Conservation (phyloP, 140 eudicot species). For the Senecio squalidus region DNA sequence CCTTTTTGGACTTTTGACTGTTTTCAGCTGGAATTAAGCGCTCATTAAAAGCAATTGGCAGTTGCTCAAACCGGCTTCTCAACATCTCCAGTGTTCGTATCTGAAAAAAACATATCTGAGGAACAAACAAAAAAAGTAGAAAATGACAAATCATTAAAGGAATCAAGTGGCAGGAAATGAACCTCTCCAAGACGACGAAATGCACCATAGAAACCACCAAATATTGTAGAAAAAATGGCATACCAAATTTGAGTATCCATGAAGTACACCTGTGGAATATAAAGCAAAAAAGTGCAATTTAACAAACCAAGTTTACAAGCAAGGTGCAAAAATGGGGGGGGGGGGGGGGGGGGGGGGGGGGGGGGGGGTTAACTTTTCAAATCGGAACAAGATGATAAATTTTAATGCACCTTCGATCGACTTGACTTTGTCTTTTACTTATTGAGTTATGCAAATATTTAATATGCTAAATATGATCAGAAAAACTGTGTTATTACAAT, state of each 20-base stretch:
- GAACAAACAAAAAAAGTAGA: background rate
- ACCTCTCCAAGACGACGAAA: slow-evolving; percentile 96
- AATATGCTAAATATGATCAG: background rate
- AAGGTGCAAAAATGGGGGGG: background rate
- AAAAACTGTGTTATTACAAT: background rate
- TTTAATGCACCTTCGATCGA: background rate
- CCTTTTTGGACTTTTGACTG: slow-evolving; percentile 60
- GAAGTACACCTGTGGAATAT: slow-evolving; percentile 68
- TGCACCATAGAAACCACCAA: slow-evolving; percentile 93
- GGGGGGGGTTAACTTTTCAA: no score
- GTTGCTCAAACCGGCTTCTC: slow-evolving; percentile 71
- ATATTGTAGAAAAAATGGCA: slow-evolving; percentile 86
- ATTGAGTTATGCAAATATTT: background rate
- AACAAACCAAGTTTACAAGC: background rate
- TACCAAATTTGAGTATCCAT: slow-evolving; percentile 98
- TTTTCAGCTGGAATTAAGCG: slow-evolving; percentile 64
- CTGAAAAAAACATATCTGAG: slow-evolving; percentile 29
- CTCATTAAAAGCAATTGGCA: slow-evolving; percentile 76
- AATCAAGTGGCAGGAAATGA: background rate
- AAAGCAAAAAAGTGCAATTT: slow-evolving; percentile 8
- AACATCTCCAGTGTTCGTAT: slow-evolving; percentile 81
- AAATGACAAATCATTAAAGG: background rate
- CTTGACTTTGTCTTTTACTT: background rate
- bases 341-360: background rate
- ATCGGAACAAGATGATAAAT: background rate